phyloP scores from a whole-genome alignment of 305 asterid species.

The Fraxinus nigra region DNA sequence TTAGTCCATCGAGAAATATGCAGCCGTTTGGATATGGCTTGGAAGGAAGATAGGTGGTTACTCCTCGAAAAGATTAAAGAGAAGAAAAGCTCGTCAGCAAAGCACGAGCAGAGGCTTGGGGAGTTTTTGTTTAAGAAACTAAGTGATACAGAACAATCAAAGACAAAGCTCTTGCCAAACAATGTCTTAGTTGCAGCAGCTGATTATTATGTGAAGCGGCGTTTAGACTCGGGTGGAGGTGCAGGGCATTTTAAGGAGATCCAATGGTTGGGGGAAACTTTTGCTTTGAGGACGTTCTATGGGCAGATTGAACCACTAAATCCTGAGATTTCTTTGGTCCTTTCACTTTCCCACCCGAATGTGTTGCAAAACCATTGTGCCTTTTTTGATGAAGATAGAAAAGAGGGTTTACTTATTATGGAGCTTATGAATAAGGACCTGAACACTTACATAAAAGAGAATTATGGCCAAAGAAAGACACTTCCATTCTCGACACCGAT shows the following conservation, averaged over 20 bases:
- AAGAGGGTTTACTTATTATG: conserved; percentile 79
- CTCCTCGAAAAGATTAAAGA: conserved; percentile 44
- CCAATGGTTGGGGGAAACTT: conserved; percentile 78
- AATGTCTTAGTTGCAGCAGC: conserved; percentile 44
- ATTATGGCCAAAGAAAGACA: conserved; percentile 48
- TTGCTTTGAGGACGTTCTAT: conserved; percentile 60
- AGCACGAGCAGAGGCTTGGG: conserved; percentile 42
- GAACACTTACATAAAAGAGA: conserved; percentile 51
- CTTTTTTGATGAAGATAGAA: conserved; percentile 68
- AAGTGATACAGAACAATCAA: conserved; percentile 20
- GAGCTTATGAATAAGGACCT: conserved; percentile 79
- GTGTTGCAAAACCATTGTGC: conserved; percentile 61
- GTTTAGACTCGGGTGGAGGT: conserved; percentile 56
- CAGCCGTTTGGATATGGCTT: conserved; percentile 42
- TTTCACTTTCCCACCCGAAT: conserved; percentile 71
- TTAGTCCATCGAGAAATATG: conserved; percentile 53
- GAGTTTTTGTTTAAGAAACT: conserved; percentile 52
- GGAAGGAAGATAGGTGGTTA: conserved; percentile 74
- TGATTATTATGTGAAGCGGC: conserved; percentile 63
- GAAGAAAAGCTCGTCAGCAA: conserved; percentile 34
- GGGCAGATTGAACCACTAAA: conserved; percentile 55
- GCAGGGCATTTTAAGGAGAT: conserved; percentile 71
- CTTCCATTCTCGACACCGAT: conserved; percentile 54
- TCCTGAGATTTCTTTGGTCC: conserved; percentile 46
- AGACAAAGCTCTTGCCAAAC: conserved; percentile 39